Conservation (phyloP, 192 early-diverging fungal species). For the Backusella macrospora region DNA sequence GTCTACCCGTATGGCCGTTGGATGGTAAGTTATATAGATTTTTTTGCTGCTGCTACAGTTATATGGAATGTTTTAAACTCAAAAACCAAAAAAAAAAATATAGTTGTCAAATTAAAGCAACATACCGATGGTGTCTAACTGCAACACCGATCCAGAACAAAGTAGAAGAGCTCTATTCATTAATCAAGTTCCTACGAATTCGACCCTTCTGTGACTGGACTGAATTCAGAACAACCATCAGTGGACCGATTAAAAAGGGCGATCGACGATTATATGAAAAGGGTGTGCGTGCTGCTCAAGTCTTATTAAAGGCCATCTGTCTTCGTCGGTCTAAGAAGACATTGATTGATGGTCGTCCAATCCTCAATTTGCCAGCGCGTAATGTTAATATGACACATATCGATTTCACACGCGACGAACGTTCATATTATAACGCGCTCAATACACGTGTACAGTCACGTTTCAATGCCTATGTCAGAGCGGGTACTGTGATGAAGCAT, state of each 20-base stretch:
- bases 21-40: constrained; percentile 29
- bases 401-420: constrained; percentile 56
- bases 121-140: constrained; percentile 67
- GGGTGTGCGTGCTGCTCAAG: constrained; percentile 58
- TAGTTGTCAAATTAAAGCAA: constrained; percentile 45
- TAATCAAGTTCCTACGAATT: constrained; percentile 67
- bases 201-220: constrained; percentile 57
- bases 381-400: constrained; percentile 51
- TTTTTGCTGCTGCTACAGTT: too few species aligned
- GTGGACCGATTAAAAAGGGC: constrained; percentile 37
- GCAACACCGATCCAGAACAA: constrained; percentile 65
- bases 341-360: constrained; percentile 63
- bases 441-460: constrained; percentile 39
- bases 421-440: constrained; percentile 55
- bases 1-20: constrained; percentile 42
- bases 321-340: constrained; percentile 70
- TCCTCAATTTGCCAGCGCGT: constrained; percentile 63
- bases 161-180: constrained; percentile 63
- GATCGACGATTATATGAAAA: background rate
- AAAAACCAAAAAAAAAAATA: too few species aligned
- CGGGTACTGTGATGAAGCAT: constrained; percentile 56
- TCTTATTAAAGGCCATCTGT: constrained; percentile 54
- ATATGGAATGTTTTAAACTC: too few species aligned
- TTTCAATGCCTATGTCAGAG: constrained; percentile 52
- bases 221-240: constrained; percentile 53